Evolutionary conservation across 257 asterid genomes (phyloP).

Genomic region (Petunia axillaris): DNA sequence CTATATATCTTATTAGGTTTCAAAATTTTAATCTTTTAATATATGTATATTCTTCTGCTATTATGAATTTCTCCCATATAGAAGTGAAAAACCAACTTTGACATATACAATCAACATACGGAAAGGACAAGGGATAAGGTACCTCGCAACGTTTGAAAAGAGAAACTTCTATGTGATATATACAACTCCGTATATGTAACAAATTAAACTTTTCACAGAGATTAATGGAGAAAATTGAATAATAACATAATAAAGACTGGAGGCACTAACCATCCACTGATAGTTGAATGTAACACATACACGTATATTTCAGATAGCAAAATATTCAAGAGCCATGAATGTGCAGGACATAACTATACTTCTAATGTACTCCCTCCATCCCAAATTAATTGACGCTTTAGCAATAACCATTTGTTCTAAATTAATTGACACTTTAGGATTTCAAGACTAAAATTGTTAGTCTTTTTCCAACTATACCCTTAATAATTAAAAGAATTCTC

Average conservation of each 20-base stretch:
- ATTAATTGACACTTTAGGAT: no score
- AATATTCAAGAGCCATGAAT: not conserved
- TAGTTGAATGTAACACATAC: not conserved
- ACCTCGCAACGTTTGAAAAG: not conserved
- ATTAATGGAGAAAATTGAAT: not conserved
- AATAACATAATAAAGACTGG: not conserved
- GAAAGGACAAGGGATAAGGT: not conserved
- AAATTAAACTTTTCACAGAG: not conserved
- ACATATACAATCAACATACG: not conserved
- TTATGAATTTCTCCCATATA: not conserved
- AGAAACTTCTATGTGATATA: not conserved
- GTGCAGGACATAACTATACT: not conserved
- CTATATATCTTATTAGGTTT: not conserved
- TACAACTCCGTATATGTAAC: no score
- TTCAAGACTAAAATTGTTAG: no score
- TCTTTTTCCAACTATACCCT: no score
- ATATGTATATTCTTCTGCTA: not conserved
- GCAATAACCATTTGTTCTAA: no score
- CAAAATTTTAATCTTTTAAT: not conserved
- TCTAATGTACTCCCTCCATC: not conserved
- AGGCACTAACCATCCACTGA: not conserved
- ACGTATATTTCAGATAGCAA: not conserved
- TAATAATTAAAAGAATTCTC: no score
- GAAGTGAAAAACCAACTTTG: not conserved
- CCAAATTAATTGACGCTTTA: no score